Base-by-base conservation (phyloP, 1,139 yeast genomes). In the Entelexis sorbosivorans region DNA sequence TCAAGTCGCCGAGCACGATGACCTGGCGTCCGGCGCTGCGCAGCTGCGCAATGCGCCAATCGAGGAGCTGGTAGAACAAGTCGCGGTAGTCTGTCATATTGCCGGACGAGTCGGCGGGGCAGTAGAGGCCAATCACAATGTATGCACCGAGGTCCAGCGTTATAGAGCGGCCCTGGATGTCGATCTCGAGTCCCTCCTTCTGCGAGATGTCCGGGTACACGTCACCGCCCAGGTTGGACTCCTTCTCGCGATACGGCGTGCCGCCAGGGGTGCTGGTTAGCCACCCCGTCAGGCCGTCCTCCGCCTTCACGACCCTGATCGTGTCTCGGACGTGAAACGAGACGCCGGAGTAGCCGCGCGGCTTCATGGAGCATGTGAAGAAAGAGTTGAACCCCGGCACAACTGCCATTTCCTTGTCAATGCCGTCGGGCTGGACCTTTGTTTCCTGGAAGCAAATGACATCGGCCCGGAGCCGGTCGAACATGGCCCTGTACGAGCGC, bases 71-170 rank as follows among this genome's bases (percentile, higher is more conserved):
- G 52, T 85, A 69, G 61, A 85, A 91, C 13, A 69, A 64, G 43
- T 77, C 62, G 44, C 95, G 69, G 59, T 72, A 82, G 19, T 65
- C 66, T 53, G 81, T 84, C 11, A 93, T 93, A 48, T 80, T 85
- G 4, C 79, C 88, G 0, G 87, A 76, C 0, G 96, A 85, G 62
- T 88, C 87, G 0, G 97, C 97, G 0, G 97, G 97, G 62, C 97
- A 89, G 63, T 91, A 91, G 1, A 87, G 74, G 0, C 89, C 79
- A 51, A 91, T 78, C 0, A 91, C 66, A 2, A 80, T 66, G 56
- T 77, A 74, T 54, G 66, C 71, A 0, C 80, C 82, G 29, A 89
- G 63, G 62, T 91, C 97, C 1, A 89, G 68, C 10, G 85, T 74
- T 4, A 87, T 74, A 54, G 86, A 77, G 48, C 98, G 70, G 0